Evolutionary conservation across 2,329 filamentous ascomycete species (phyloP), one percentile per base, ranked within the genome.

Genomic region (Penicillium rolfsii): DNA sequence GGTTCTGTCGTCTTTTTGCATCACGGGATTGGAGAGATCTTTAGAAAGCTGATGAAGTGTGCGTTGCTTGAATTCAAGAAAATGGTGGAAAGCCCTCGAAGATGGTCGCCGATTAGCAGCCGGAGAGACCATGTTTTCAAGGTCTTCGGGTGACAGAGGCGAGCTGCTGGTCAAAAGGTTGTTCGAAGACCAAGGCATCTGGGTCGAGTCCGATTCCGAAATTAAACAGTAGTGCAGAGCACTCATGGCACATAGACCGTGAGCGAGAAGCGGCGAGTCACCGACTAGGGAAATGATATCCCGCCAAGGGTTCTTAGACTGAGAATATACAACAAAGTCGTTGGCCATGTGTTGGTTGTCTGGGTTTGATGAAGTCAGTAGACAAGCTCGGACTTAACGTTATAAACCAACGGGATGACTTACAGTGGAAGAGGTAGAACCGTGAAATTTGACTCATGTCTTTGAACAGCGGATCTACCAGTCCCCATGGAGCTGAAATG

Each of bases 171-270:
- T 43, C 3, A 59, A 50, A 14, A 65, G 46, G 24, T 62, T 66
- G 28, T 69, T 62, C 9, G 67, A 64, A 7, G 72, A 68, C 73
- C 74, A 76, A 35, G 74, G 72, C 61, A 71, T 79, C 59, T 64
- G 74, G 63, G 63, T 72, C 22, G 56, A 76, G 70, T 71, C 64
- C 46, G 71, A 71, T 67, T 76, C 59, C 60, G 76, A 63, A 41
- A 79, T 70, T n/a, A 74, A 71, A 68, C 76, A 76, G 74, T 71
- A 82, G 63, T 83, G 81, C 43, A 81, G 72, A n/a, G 81, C 81
- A 1, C 80, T 80, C 54, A 79, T 80, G 5, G 82, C 80, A 38
- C 81, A 70, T 35, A 83, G 77, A 45, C 81, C 77, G 45, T 82
- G 74, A 28, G 81, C 73, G 11, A 84, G 72, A 26, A 81, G 71